Percentiles rank a stretch among this genome's conserved stretches.
Evolutionary conservation across 1,284 basidiomycete genomes (phyloP).

Genomic region (Apiotrichum montevideense): DNA sequence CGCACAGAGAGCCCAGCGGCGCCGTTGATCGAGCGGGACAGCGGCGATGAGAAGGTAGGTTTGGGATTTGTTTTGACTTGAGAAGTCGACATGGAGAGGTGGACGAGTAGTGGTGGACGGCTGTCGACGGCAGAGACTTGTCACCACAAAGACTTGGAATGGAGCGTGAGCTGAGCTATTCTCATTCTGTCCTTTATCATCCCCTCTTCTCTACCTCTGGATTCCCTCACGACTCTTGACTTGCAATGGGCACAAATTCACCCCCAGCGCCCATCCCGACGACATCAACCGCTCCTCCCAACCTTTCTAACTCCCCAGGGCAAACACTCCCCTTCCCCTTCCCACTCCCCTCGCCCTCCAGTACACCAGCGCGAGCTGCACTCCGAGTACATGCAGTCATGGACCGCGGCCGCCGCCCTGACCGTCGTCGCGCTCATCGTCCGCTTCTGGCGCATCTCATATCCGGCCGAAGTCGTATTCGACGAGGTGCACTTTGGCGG

Average conservation of each 20-base stretch:
- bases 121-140: too few relatives aligned
- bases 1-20: slow-evolving; percentile 8
- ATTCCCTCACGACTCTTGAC: too few relatives aligned
- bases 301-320: slow-evolving; percentile 1
- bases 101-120: too few relatives aligned
- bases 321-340: background rate
- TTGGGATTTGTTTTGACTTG: background rate
- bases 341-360: slow-evolving; percentile 11
- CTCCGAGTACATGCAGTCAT: slow-evolving; percentile 32
- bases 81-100: background rate
- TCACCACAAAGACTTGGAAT: too few relatives aligned
- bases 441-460: slow-evolving; percentile 88
- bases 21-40: slow-evolving; percentile 8
- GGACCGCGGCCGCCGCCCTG: slow-evolving; percentile 45
- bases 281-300: background rate
- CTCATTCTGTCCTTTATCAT: background rate
- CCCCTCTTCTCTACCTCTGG: background rate
- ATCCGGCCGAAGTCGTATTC: slow-evolving; percentile 91
- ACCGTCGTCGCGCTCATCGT: slow-evolving; percentile 70
- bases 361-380: slow-evolving; percentile 12
- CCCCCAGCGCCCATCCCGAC: background rate
- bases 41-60: slow-evolving; percentile 17
- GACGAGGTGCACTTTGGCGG: slow-evolving; percentile 92
- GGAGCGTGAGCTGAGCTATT: too few relatives aligned
- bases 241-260: background rate